A percentile compares a stretch with the other conserved stretches of the same genome.
phyloP scores from a whole-genome alignment of 495 filamentous ascomycete species.

The Copromyces sp. region DNA sequence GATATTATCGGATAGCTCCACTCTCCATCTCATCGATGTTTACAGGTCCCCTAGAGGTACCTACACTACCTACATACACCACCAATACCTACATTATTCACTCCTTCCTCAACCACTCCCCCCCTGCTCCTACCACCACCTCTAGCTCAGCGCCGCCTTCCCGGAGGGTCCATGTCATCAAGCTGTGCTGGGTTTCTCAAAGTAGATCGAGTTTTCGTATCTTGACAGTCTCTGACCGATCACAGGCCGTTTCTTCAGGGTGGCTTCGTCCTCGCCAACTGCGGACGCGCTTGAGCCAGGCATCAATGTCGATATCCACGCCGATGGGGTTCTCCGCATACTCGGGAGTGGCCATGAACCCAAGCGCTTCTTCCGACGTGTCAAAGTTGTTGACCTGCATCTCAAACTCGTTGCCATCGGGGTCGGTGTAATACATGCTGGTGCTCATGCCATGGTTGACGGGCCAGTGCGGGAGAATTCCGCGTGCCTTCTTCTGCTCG shows the following conservation, averaged over 20 bases:
- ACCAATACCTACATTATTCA: too few relatives aligned
- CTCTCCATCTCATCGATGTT: too few relatives aligned
- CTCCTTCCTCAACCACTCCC: too few relatives aligned
- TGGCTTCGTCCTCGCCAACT: constrained; percentile 15
- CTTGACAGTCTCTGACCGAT: constrained; percentile 5
- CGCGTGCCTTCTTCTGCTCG: constrained; percentile 14
- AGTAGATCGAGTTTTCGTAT: too few relatives aligned
- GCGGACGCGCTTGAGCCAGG: constrained; percentile 16
- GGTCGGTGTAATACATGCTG: constrained; percentile 35
- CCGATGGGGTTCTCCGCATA: constrained; percentile 25
- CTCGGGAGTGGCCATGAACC: constrained; percentile 18
- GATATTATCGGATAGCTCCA: too few relatives aligned
- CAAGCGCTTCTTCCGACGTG: constrained; percentile 19
- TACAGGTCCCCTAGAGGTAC: too few relatives aligned
- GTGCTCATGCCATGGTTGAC: constrained; percentile 35
- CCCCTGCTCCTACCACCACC: too few relatives aligned
- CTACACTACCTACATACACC: too few relatives aligned
- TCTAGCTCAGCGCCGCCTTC: too few relatives aligned
- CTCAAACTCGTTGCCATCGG: constrained; percentile 35
- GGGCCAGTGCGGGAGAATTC: constrained; percentile 25
- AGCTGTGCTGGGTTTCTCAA: too few relatives aligned
- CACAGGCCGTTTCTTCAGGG: constrained; percentile 15
- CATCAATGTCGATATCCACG: constrained; percentile 22
- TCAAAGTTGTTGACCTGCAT: constrained; percentile 33
- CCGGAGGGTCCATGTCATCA: too few relatives aligned